Conservation (phyloP, 139 green algal species). For the Desmodesmus armatus region DNA sequence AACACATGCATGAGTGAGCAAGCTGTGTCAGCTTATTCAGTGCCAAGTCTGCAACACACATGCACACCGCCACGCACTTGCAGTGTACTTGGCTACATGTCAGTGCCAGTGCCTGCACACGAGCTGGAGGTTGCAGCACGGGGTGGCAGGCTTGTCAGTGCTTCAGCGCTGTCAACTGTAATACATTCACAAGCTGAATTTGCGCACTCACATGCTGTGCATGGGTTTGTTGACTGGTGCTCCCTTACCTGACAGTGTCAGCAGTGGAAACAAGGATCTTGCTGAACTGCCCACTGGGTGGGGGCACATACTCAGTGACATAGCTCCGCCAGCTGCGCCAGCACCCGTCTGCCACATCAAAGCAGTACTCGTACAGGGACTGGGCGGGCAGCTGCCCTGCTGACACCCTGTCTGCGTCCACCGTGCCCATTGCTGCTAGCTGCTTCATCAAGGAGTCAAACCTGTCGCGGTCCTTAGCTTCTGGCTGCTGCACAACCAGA, state of each 20-base stretch:
- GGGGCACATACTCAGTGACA: conserved; percentile 71
- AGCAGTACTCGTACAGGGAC: conserved; percentile 89
- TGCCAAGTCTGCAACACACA: too few species aligned
- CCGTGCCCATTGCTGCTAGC: conserved; percentile 66
- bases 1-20: too few species aligned
- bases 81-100: too few species aligned
- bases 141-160: too few species aligned
- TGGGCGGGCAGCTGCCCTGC: conserved; percentile 71
- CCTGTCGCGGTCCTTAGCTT: conserved; percentile 85
- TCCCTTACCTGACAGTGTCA: conserved; percentile 79
- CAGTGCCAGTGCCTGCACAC: background rate
- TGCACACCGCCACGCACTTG: too few species aligned
- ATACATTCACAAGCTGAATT: too few species aligned
- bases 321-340: conserved; percentile 82
- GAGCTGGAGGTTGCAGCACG: too few species aligned
- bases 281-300: conserved; percentile 73
- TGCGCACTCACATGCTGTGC: too few species aligned
- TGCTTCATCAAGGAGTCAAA: conserved; percentile 85
- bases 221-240: too few species aligned
- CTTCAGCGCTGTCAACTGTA: too few species aligned
- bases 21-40: too few species aligned
- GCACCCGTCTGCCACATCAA: conserved; percentile 69
- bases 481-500: conserved; percentile 73
- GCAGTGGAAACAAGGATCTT: conserved; percentile 91
- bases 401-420: conserved; percentile 66